Evolutionary conservation across 2,329 filamentous ascomycete genomes (phyloP).

Genomic region (Pseudopithomyces chartarum): DNA sequence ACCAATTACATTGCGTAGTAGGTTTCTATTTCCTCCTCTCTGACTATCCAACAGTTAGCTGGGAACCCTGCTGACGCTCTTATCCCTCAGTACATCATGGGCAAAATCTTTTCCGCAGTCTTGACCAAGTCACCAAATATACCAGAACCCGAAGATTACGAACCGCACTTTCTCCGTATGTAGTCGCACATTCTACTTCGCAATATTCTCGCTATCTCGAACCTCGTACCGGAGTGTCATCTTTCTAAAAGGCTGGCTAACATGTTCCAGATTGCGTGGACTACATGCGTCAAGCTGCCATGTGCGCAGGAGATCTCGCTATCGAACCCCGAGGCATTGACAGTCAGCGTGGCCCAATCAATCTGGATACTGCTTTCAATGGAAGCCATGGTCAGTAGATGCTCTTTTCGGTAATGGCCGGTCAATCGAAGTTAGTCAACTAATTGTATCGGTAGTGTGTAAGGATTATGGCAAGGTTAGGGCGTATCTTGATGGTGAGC

Average conservation of each 20-base stretch:
- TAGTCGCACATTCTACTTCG: neutral
- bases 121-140: neutral
- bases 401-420: too few species aligned
- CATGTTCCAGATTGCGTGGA: neutral
- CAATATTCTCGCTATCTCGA: neutral
- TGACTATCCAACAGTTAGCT: too few species aligned
- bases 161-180: neutral
- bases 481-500: neutral
- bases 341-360: neutral
- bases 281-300: neutral
- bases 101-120: neutral
- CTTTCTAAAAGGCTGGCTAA: neutral
- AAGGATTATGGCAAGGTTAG: neutral
- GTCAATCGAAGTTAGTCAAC: too few species aligned
- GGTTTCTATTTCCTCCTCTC: neutral
- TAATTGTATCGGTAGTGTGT: neutral
- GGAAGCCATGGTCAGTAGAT: neutral
- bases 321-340: neutral
- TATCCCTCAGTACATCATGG: neutral
- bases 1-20: neutral
- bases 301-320: neutral
- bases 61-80: neutral
- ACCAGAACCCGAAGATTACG: neutral
- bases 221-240: neutral
- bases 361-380: neutral